Evolutionary conservation across 176 grass and related monocot species (phyloP), one percentile per base, ranked within the genome.

Genomic region (Paspalum notatum): DNA sequence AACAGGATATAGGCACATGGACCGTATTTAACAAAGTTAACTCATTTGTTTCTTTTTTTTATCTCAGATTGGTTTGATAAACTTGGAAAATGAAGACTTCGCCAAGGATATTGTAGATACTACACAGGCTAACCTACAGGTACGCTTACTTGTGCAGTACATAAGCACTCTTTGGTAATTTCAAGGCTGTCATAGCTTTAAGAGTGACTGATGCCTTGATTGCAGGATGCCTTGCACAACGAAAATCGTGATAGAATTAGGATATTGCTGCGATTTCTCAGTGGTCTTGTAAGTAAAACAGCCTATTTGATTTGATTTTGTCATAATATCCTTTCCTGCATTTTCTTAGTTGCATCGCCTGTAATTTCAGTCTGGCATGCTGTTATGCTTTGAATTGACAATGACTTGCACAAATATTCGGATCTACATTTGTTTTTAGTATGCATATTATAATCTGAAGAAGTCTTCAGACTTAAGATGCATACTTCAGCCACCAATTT

Each of bases 61-160:
- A 51, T 84, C 38, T 72, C 84, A 98, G 96, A 78, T 98, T 74
- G 96, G 96, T 78, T 75, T 98, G 82, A 80, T 98, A 91, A 98
- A 98, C 83, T 89, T 98, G 83, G 96, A 98, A 87, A 87, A 94
- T 86, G 96, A 98, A 84, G 90, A 95, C 39, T 95, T 98, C 18
- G 79, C 68, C 44, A 98, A 98, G 86, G 69, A 42, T 83, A 81
- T 93, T 27, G 86, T 98, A 48, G 90, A 95, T 84, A 81, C 82
- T 48, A 83, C 92, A 75, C 88, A 88, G 48, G 81, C 82, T 46
- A 85, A 76, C 21, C 64, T 99, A 84, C 86, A 95, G 90, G 96
- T 40, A 6, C 62, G 17, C 56, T 71, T 84, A 52, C 76, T 82
- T 76, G 16, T 48, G 16, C 37, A 66, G 25, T 26, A 63, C 32